A percentile compares a stretch with the other conserved stretches of the same genome.
Conservation (phyloP, 495 filamentous ascomycete species). For the Tuber aestivum region DNA sequence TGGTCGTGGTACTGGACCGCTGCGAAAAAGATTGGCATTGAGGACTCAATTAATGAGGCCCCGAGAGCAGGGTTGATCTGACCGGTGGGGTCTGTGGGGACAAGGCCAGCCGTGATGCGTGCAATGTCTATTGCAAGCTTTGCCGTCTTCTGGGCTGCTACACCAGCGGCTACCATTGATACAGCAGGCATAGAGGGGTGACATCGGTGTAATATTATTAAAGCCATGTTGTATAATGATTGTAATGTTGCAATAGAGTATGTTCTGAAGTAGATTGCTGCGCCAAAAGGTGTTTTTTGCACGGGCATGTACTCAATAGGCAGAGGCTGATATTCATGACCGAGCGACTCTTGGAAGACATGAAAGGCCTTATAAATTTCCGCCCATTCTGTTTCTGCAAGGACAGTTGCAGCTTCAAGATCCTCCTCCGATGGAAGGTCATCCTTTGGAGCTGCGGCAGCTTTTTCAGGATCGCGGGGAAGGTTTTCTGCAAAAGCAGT, state of each 20-base stretch:
- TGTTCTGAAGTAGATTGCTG: conserved; percentile 71
- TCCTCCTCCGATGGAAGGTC: conserved; percentile 46
- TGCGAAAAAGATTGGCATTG: conserved; percentile 76
- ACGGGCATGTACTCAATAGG: conserved; percentile 61
- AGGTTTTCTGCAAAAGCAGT: conserved; percentile 50
- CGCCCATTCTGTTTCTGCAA: conserved; percentile 75
- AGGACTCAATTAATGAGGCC: conserved; percentile 70
- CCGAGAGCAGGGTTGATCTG: conserved; percentile 73
- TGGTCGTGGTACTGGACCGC: conserved; percentile 71
- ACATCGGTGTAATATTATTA: conserved; percentile 68
- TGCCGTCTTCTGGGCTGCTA: conserved; percentile 64
- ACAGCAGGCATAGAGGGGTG: conserved; percentile 88
- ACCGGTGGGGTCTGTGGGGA: conserved; percentile 55
- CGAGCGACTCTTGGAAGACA: conserved; percentile 58
- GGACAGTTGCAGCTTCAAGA: conserved; percentile 57
- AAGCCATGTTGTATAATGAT: conserved; percentile 73
- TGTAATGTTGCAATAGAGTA: conserved; percentile 80
- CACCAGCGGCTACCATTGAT: conserved; percentile 74
- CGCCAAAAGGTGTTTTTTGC: conserved; percentile 69
- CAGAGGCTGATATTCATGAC: conserved; percentile 72
- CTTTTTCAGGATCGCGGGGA: conserved; percentile 38
- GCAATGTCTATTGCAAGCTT: conserved; percentile 68
- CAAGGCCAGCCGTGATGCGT: conserved; percentile 71
- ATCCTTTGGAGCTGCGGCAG: conserved; percentile 43
- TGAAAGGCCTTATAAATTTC: conserved; percentile 65